These are phyloP conservation scores for Metschnikowia kofuensis DNA, from an alignment of 805 yeast species.

Conservation along the genomic window DNA sequence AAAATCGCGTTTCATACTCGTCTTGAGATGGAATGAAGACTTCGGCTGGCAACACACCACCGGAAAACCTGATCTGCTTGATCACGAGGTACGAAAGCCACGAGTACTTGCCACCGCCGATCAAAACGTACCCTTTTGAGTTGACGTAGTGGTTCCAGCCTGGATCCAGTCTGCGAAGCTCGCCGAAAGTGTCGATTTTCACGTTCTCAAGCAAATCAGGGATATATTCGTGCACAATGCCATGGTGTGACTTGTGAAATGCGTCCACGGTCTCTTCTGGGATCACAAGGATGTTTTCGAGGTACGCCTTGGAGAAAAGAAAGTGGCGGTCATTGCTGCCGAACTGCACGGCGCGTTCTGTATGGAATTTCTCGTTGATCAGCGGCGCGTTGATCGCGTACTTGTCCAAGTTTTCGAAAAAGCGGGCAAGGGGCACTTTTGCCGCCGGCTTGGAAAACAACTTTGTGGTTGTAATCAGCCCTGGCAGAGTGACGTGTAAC, in stretches of 20 bases:
- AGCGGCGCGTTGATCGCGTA: slow-evolving; percentile 38
- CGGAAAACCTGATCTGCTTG: slow-evolving; percentile 42
- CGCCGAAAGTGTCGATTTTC: slow-evolving; percentile 36
- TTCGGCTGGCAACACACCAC: slow-evolving; percentile 49
- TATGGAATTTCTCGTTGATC: slow-evolving; percentile 41
- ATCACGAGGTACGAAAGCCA: slow-evolving; percentile 51
- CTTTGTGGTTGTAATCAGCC: background rate
- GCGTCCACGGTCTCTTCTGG: slow-evolving; percentile 29
- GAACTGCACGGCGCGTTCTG: slow-evolving; percentile 41
- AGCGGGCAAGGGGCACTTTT: slow-evolving; percentile 1
- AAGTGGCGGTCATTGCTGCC: slow-evolving; percentile 40
- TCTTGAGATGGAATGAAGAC: slow-evolving; percentile 42
- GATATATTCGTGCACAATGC: slow-evolving; percentile 32
- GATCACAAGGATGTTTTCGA: slow-evolving; percentile 42
- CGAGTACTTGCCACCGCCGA: slow-evolving; percentile 51
- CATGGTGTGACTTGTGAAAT: slow-evolving; percentile 37
- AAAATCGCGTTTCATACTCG: slow-evolving; percentile 47
- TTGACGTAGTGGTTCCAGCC: slow-evolving; percentile 36
- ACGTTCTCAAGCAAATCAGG: slow-evolving; percentile 24
- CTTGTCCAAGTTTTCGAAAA: slow-evolving; percentile 32
- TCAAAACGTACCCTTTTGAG: slow-evolving; percentile 42
- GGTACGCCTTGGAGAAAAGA: slow-evolving; percentile 43
- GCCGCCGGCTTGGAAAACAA: background rate
- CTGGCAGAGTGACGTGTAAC: background rate
- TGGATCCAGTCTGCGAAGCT: slow-evolving; percentile 30